Evolutionary conservation across 2,329 filamentous ascomycete species (phyloP).

Genomic region (Neonectria hederae): DNA sequence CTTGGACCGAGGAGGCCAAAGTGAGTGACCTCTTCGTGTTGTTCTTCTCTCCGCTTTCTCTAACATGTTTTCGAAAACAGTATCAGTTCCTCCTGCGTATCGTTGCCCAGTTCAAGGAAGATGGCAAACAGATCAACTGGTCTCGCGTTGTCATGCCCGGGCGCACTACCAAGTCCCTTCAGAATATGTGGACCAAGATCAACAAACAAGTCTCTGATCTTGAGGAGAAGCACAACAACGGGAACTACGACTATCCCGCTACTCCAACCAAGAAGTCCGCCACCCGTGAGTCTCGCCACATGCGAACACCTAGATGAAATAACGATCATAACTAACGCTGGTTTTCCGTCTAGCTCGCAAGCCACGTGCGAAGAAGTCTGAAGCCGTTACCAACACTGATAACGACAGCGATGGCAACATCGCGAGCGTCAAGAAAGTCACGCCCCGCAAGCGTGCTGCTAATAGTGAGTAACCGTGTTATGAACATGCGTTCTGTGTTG

Average conservation of each 20-base stretch:
- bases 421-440: conserved; percentile 24
- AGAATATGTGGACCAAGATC: conserved; percentile 50
- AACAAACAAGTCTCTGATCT: conserved; percentile 49
- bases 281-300: conserved; percentile 33
- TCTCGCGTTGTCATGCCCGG: conserved; percentile 47
- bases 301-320: not conserved
- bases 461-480: conserved; percentile 14
- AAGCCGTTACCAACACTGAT: not conserved
- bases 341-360: conserved; percentile 35
- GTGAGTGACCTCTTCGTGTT: conserved; percentile 27
- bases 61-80: conserved; percentile 31
- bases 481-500: not conserved
- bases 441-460: conserved; percentile 32
- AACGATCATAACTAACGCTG: not conserved
- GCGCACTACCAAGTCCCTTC: conserved; percentile 50
- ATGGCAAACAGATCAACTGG: conserved; percentile 50
- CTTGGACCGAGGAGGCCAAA: conserved; percentile 52
- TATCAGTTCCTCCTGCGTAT: conserved; percentile 50
- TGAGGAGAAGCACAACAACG: conserved; percentile 36
- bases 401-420: conserved; percentile 13
- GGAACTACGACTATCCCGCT: not conserved
- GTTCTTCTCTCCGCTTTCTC: not conserved
- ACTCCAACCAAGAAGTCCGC: conserved; percentile 37
- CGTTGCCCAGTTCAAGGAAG: conserved; percentile 46
- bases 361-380: conserved; percentile 30